phyloP scores from a whole-genome alignment of 352 stramenopile genomes.

The Pythium periplocum region DNA sequence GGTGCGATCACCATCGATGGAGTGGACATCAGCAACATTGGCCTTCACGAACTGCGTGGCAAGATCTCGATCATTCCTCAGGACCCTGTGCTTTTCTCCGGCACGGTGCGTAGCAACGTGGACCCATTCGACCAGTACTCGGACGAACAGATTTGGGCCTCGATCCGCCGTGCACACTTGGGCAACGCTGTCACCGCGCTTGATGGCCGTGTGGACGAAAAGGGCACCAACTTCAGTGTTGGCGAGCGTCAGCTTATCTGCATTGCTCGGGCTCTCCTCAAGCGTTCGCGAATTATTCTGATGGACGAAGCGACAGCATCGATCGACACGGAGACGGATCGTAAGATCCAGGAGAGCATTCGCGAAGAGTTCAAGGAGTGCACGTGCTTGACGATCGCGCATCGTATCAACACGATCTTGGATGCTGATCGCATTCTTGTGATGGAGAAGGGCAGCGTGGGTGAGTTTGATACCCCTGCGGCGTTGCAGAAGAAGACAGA shows the following conservation, averaged over 20 bases:
- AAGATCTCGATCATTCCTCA: constrained; percentile 90
- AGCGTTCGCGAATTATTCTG: constrained; percentile 89
- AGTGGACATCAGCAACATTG: constrained; percentile 47
- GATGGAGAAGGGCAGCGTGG: constrained; percentile 90
- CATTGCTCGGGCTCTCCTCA: constrained; percentile 92
- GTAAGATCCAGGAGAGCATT: constrained; percentile 87
- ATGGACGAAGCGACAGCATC: constrained; percentile 97
- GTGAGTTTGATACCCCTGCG: constrained; percentile 92
- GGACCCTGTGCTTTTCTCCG: constrained; percentile 94
- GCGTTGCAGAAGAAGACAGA: constrained; percentile 59
- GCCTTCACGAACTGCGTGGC: constrained; percentile 42
- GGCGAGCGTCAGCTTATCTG: constrained; percentile 96
- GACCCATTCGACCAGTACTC: constrained; percentile 90
- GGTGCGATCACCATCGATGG: constrained; percentile 60
- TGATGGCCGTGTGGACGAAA: constrained; percentile 70
- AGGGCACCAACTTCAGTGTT: constrained; percentile 93
- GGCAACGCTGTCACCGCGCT: constrained; percentile 41
- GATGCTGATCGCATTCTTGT: constrained; percentile 95
- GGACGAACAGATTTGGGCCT: constrained; percentile 85
- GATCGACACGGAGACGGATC: constrained; percentile 83
- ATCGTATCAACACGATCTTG: constrained; percentile 96
- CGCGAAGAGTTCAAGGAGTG: constrained; percentile 89
- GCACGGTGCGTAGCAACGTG: constrained; percentile 89
- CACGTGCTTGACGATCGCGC: constrained; percentile 96
- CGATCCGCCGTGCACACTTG: constrained; percentile 79